Evolutionary conservation across 1,284 basidiomycete species (phyloP), one percentile per base, ranked within the genome.

Genomic region (Microbotryum violaceum): DNA sequence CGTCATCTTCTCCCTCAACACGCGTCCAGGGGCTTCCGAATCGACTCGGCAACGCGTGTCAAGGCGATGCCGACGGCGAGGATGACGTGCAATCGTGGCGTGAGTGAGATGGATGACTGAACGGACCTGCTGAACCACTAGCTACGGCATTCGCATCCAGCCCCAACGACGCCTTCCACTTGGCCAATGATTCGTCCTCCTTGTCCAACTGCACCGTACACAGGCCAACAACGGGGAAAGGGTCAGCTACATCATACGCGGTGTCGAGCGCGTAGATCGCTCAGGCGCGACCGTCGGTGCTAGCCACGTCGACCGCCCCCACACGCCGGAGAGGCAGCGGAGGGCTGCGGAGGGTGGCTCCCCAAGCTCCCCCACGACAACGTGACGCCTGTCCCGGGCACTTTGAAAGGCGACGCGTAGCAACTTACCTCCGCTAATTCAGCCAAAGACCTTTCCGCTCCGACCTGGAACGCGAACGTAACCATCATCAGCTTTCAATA

Each of bases 111-210:
- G 3, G 46, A 52, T 14, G 6, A 52, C 29, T 9, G 45, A 25
- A 53, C 27, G 21, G 18, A 31, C 25, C 23, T 12, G 33, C 18
- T 49, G 58, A 16, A 57, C 55, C 45, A 23, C 21, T 25, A 0
- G 27, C 37, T 14, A 73, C 75, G 6, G 68, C 79, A 56, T 81
- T 84, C 25, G 85, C 80, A 53, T 81, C 82, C 68, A 93, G 85
- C 58, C 91, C 91, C 44, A 94, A 81, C 65, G 86, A 91, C 27
- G 88, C 89, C 75, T 93, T 93, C 90, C 90, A 93, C 66, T 89
- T 85, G 56, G 78, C 78, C 10, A 82, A 75, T 53, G 86, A 89
- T 75, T 91, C 89, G 74, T 93, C 90, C 63, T 87, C 80, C 14
- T 86, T 87, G 75, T 92, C 90, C 58, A 92, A 82, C 51, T 84